Evolutionary conservation across 306 rosid genomes (phyloP).

Genomic region (Quercus aquifolioides): DNA sequence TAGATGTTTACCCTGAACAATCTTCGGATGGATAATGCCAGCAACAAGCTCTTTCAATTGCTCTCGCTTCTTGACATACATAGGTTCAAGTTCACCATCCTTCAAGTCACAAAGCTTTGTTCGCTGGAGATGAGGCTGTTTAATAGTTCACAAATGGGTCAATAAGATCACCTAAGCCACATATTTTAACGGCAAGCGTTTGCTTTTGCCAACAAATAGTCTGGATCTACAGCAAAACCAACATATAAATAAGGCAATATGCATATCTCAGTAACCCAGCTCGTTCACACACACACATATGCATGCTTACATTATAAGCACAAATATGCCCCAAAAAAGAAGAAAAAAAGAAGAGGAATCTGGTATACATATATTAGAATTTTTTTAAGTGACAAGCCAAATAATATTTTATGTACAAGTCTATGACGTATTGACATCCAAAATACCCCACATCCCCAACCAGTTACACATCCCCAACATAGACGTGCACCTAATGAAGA

Average conservation of each 20-base stretch:
- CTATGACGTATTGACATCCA: neutral
- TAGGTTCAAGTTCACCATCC: constrained; percentile 76
- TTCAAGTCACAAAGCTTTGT: constrained; percentile 96
- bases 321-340: neutral
- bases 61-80: constrained; percentile 74
- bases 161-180: neutral
- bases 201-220: neutral
- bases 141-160: constrained; percentile 19
- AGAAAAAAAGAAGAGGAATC: neutral
- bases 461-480: neutral
- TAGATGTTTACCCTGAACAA: constrained; percentile 76
- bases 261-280: neutral
- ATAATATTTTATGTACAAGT: neutral
- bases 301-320: no score
- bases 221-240: neutral
- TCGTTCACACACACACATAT: neutral
- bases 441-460: neutral
- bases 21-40: constrained; percentile 78
- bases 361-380: neutral
- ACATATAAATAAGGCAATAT: neutral
- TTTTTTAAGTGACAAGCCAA: neutral
- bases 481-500: neutral
- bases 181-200: neutral
- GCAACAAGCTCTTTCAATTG: constrained; percentile 74
- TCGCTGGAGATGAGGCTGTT: constrained; percentile 95